Evolutionary conservation across 1,139 yeast species (phyloP).

Genomic region (Geotrichum bryndzae): DNA sequence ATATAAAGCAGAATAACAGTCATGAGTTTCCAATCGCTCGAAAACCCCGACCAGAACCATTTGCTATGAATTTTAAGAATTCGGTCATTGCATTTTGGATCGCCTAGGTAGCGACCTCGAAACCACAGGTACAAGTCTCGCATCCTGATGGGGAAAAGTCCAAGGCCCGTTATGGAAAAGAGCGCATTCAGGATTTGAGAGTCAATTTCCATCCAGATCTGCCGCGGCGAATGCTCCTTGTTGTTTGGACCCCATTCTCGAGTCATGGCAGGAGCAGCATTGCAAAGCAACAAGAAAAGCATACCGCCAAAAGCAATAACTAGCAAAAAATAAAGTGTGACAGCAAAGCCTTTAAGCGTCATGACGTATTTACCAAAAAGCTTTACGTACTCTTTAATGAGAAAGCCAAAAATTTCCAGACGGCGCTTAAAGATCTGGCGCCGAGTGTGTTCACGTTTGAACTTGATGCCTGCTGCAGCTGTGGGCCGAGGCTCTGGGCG

Average conservation of each 20-base stretch:
- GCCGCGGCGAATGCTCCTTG: slow-evolving; percentile 21
- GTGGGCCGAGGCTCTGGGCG: slow-evolving; percentile 5
- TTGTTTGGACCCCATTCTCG: slow-evolving; percentile 22
- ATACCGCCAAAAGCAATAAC: slow-evolving; percentile 27
- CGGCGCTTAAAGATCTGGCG: slow-evolving; percentile 12
- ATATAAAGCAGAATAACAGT: slow-evolving; percentile 21
- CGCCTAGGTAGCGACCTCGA: slow-evolving; percentile 18
- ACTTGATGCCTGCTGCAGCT: slow-evolving; percentile 17
- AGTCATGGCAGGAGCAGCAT: slow-evolving; percentile 26
- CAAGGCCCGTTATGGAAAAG: slow-evolving; percentile 24
- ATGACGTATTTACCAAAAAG: slow-evolving; percentile 9
- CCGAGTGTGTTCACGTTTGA: slow-evolving; percentile 17
- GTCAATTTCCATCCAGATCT: slow-evolving; percentile 26
- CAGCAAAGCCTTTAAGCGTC: slow-evolving; percentile 22
- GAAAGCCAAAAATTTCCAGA: slow-evolving; percentile 1
- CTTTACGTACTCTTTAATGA: slow-evolving; percentile 9
- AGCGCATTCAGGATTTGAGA: slow-evolving; percentile 24
- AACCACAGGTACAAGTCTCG: slow-evolving; percentile 21
- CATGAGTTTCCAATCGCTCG: slow-evolving; percentile 19
- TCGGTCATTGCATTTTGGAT: slow-evolving; percentile 6
- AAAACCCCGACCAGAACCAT: slow-evolving; percentile 22
- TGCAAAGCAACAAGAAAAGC: slow-evolving; percentile 23
- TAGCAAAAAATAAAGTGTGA: slow-evolving; percentile 20
- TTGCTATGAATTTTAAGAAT: slow-evolving; percentile 16
- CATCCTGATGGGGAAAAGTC: slow-evolving; percentile 22